phyloP scores from a whole-genome alignment of 352 stramenopile genomes.

The Phytophthora hibernalis region DNA sequence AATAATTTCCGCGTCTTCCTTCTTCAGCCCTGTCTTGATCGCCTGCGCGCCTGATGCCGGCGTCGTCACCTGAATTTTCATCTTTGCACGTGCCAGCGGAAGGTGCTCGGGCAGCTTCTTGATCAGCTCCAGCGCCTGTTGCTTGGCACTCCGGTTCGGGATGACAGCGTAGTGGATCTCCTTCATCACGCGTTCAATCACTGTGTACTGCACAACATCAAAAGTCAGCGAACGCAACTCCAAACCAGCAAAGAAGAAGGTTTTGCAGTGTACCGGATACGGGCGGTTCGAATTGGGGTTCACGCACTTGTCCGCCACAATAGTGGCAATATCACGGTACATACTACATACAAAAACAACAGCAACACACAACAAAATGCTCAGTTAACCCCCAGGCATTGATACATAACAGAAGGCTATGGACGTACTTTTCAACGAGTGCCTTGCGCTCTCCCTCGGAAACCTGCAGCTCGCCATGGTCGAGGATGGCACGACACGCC shows the following conservation, averaged over 20 bases:
- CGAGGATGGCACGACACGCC: constrained; percentile 94
- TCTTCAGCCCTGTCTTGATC: constrained; percentile 68
- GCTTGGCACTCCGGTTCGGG: constrained; percentile 95
- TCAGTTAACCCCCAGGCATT: not conserved
- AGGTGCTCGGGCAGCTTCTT: constrained; percentile 93
- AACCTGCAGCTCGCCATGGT: constrained; percentile 97
- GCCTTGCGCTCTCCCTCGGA: constrained; percentile 96
- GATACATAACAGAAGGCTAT: not conserved
- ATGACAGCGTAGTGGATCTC: constrained; percentile 96
- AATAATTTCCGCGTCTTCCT: constrained; percentile 72
- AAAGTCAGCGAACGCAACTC: not conserved
- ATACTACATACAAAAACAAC: constrained; percentile 60
- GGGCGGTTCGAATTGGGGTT: constrained; percentile 95
- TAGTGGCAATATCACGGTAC: constrained; percentile 95
- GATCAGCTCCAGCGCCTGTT: constrained; percentile 97
- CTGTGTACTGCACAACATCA: constrained; percentile 69
- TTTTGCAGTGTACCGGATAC: constrained; percentile 84
- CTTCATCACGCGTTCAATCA: constrained; percentile 97
- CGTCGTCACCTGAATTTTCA: constrained; percentile 93
- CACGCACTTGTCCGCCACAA: constrained; percentile 97
- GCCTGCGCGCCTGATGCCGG: constrained; percentile 49
- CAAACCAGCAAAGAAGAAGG: not conserved
- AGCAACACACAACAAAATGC: not conserved
- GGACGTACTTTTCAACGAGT: constrained; percentile 87
- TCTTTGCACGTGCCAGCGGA: constrained; percentile 96